These are phyloP conservation scores for Tetrahymena elliotti DNA, from an alignment of 73 alveolate species.

Conservation along the genomic window DNA sequence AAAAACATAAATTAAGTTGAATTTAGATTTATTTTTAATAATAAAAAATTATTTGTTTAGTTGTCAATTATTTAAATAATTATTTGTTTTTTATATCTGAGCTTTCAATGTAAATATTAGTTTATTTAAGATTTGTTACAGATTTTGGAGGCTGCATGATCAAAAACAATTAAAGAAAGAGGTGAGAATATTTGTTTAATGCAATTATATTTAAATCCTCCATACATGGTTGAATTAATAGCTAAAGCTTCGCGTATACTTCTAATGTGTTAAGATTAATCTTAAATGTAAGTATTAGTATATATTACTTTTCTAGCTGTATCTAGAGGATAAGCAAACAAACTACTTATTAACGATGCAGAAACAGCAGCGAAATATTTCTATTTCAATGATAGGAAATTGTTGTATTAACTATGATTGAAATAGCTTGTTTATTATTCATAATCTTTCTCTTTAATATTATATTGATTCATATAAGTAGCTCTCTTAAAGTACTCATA, in stretches of 20 bases:
- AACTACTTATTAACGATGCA: neutral
- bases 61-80: neutral
- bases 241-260: neutral
- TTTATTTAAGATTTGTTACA: neutral
- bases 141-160: neutral
- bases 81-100: neutral
- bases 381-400: neutral
- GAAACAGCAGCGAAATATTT: neutral
- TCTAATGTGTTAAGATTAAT: neutral
- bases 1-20: too few species aligned
- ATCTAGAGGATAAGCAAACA: neutral
- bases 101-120: neutral
- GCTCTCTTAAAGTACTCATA: neutral
- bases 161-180: neutral
- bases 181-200: neutral
- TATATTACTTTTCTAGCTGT: neutral
- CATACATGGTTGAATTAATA: neutral
- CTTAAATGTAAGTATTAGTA: neutral
- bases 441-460: neutral
- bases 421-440: neutral
- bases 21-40: too few species aligned
- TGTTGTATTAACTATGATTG: neutral
- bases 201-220: neutral
- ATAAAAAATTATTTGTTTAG: neutral
- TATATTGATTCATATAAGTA: neutral